Base-by-base conservation (phyloP, 192 early-diverging fungal species). In the Funneliformis geosporum region DNA sequence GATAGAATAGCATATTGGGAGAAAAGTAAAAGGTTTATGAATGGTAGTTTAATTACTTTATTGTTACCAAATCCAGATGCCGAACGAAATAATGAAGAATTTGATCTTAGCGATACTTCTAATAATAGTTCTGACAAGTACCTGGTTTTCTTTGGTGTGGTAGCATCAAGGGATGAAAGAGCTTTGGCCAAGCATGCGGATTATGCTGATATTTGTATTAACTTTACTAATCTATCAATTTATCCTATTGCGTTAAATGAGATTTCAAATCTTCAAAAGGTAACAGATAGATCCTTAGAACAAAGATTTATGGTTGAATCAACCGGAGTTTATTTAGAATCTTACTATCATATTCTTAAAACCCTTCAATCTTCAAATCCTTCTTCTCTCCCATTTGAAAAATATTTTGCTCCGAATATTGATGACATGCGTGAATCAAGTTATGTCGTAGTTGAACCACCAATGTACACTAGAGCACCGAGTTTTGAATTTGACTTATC, bases 1-100 rank as follows among this genome's bases (percentile, higher is more conserved):
- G 79, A 33, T 33, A 33, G 87, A 7, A 65, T 8, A 2, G 78
- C 86, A 12, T 88, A 84, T 78, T 89, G 88, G 89, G 73, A 86
- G 23, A 78, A 83, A 21, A 81, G 80, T 44, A 81, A 78, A 61
- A 84, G 81, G 18, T 72, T 90, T 12, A 83, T 85, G 80, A 69
- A 75, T 40, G 88, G 88, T 2, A 81, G 82, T 38, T 73, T 90
- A 4, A 70, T 89, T 14, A 85, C 87, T 60, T 39, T 88, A 5
- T 67, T 79, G 5, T 77, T 83, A 55, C 82, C 81, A 28, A 27
- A 60, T 25, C 38, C 60, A 25, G 18, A 68, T 78, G 2, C 40
- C 60, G 23, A 10, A 23, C 9, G 23, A 0, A 67, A 14, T 67
- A 1, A 11, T 2, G 33, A 12, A 8, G 18, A 18, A 50, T 50